Evolutionary conservation across 2,329 filamentous ascomycete genomes (phyloP).

Genomic region (Phaeosphaeriaceae sp.): DNA sequence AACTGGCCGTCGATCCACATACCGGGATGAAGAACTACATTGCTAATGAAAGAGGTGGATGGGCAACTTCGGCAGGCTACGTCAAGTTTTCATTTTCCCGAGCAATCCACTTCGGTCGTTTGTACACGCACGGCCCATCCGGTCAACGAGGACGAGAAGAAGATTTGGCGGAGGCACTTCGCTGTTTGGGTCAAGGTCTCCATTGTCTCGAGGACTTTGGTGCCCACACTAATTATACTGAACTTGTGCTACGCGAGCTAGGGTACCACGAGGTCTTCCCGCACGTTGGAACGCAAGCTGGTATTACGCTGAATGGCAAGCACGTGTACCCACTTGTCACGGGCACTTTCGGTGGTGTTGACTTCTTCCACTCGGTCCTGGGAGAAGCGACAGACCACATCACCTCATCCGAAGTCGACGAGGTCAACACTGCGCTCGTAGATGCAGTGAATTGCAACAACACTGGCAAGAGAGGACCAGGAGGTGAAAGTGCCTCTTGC

Average conservation of each 20-base stretch:
- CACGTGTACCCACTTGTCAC: slow-evolving; percentile 61
- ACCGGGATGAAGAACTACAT: slow-evolving; percentile 98
- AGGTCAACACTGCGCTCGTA: slow-evolving; percentile 54
- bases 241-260: slow-evolving; percentile 60
- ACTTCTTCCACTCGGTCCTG: slow-evolving; percentile 59
- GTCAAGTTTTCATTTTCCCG: slow-evolving; percentile 62
- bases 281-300: slow-evolving; percentile 56
- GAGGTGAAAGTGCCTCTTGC: slow-evolving; percentile 39
- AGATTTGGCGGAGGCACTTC: slow-evolving; percentile 57
- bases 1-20: slow-evolving; percentile 54
- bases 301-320: slow-evolving; percentile 56
- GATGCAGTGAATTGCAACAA: slow-evolving; percentile 46
- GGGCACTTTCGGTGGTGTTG: slow-evolving; percentile 62
- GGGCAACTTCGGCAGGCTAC: slow-evolving; percentile 90
- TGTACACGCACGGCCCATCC: slow-evolving; percentile 54
- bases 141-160: slow-evolving; percentile 51
- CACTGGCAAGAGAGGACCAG: slow-evolving; percentile 32
- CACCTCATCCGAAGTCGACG: slow-evolving; percentile 56
- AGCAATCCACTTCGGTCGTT: slow-evolving; percentile 56
- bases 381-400: slow-evolving; percentile 59
- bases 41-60: slow-evolving; percentile 83
- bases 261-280: slow-evolving; percentile 61
- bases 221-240: slow-evolving; percentile 63
- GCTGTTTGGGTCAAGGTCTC: slow-evolving; percentile 60
- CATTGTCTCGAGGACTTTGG: slow-evolving; percentile 63